These are phyloP conservation scores for Nicotiana otophora DNA, from an alignment of 257 asterid genomes.

Conservation along the genomic window DNA sequence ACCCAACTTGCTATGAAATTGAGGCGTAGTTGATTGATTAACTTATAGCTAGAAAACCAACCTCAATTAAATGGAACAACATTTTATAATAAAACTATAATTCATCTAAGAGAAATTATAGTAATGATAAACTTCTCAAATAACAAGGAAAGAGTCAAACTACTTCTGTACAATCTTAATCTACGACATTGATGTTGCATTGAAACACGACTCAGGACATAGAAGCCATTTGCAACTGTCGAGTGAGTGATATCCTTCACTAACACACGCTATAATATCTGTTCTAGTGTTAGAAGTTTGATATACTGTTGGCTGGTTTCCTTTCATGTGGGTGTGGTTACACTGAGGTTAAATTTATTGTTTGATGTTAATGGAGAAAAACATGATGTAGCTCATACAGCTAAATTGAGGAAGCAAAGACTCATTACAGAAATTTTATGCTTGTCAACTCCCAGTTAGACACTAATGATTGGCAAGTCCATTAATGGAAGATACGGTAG, in stretches of 20 bases:
- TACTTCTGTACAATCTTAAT: too few relatives aligned
- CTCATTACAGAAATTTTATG: neutral
- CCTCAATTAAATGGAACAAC: too few relatives aligned
- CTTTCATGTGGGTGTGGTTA: neutral
- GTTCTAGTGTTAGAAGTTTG: neutral
- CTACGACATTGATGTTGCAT: neutral
- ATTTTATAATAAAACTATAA: too few relatives aligned
- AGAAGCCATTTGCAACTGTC: neutral
- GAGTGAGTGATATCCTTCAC: neutral
- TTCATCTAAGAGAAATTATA: too few relatives aligned
- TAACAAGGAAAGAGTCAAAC: too few relatives aligned
- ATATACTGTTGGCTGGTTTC: neutral
- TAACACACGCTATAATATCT: neutral
- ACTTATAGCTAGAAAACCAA: too few relatives aligned
- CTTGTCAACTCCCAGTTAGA: neutral
- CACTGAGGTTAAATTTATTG: neutral
- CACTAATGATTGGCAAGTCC: neutral
- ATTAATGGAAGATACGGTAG: neutral
- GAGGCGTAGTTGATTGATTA: too few relatives aligned
- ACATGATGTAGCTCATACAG: neutral
- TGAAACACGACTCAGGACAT: neutral
- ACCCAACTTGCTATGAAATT: too few relatives aligned
- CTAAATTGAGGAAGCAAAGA: neutral
- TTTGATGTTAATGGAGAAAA: neutral
- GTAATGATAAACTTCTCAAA: too few relatives aligned